Evolutionary conservation across 139 green algal genomes (phyloP), one percentile per base, ranked within the genome.

Genomic region (Coelastrella sp.): DNA sequence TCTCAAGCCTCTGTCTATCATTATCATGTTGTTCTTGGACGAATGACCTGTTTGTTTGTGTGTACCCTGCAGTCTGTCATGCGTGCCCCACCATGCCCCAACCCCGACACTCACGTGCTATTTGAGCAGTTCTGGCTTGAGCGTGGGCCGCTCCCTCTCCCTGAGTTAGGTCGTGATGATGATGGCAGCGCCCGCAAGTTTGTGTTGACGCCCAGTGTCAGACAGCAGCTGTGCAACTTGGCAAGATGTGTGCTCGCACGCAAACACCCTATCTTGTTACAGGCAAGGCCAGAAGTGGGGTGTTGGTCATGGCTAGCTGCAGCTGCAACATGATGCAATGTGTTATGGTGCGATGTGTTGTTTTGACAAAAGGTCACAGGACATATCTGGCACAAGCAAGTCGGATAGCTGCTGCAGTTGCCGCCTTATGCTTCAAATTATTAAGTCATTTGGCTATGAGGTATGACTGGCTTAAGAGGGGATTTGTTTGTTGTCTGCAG

Each of bases 111-210:
- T 13, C 92, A 98, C 87, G 96, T 98, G 71, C 92, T 98, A 32
- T 98, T 99, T 85, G 97, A 99, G 92, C 92, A 98, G 10, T 99
- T 99, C 80, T 99, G 98, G 98, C 91, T 99, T 64, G 96, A 98
- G 93, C 83, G 83, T 0, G 97, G 97, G 0, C 91, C 93, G 2
- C 71, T 93, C 23, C 85, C 93, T 13, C 88, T 96, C 85, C 94
- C 95, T 20, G 89, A 83, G 1, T 80, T 74, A 0, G 92, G 89
- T 56, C 83, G 83, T 5, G 90, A 96, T 81, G 91, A 86, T 65
- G 95, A 97, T 88, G 93, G 93, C 59, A 57, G 58, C 3, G 93
- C 92, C 11, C 87, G 93, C 73, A 82, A 84, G 14, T 99, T 99
- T 94, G 96, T 99, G 65, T 88, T 96, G 16, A 99, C 98, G 0